Conservation (phyloP, 805 yeast species). For the Zygosaccharomyces pseudorouxii region DNA sequence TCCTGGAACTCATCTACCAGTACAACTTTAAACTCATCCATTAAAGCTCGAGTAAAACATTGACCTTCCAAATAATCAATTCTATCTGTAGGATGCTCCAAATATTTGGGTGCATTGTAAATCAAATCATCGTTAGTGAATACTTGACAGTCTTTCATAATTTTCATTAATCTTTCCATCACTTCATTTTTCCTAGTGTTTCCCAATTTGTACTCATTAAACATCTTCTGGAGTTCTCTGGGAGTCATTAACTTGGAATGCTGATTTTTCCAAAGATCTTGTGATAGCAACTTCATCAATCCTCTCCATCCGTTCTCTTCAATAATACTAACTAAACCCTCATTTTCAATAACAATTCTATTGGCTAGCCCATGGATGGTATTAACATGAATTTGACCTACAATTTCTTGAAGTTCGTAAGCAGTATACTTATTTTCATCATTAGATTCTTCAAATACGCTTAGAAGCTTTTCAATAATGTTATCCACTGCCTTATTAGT, state of each 20-base stretch:
- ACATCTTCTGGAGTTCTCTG: constrained; percentile 19
- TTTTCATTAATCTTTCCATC: constrained; percentile 23
- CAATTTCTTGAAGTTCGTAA: constrained; percentile 12
- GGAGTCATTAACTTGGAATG: constrained; percentile 12
- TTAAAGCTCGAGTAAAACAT: constrained; percentile 14
- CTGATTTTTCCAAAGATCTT: constrained; percentile 17
- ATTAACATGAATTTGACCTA: constrained; percentile 38
- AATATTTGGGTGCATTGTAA: constrained; percentile 19
- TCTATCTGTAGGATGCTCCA: constrained; percentile 5
- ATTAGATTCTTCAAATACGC: constrained; percentile 35
- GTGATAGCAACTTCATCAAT: constrained; percentile 36
- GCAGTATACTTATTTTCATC: constrained; percentile 11
- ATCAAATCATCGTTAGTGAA: constrained; percentile 33
- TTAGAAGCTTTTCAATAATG: constrained; percentile 33
- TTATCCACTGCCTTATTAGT: constrained; percentile 64
- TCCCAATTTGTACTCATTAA: constrained; percentile 17
- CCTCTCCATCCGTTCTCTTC: constrained; percentile 55
- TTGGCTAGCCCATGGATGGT: constrained; percentile 67
- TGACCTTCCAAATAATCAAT: neutral
- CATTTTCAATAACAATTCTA: constrained; percentile 41
- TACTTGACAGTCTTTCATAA: constrained; percentile 36
- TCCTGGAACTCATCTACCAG: constrained; percentile 76
- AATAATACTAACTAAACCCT: constrained; percentile 39
- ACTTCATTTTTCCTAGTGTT: constrained; percentile 8
- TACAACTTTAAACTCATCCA: constrained; percentile 37